Evolutionary conservation across 306 rosid genomes (phyloP).

Genomic region (Vachellia collinsii): DNA sequence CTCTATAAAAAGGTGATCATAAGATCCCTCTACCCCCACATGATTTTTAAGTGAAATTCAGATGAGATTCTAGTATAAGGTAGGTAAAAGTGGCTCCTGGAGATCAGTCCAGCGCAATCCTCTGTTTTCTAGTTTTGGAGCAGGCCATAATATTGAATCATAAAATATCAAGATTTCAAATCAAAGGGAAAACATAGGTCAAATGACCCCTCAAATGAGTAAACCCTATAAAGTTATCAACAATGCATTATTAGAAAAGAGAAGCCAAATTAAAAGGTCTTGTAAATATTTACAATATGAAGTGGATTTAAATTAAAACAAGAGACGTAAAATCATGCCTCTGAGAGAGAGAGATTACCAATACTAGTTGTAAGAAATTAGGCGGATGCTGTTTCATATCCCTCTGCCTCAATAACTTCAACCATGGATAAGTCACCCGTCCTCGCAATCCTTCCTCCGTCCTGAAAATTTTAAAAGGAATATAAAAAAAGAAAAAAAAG

Average conservation of each 20-base stretch:
- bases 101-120: neutral
- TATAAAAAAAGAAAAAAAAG: neutral
- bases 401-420: constrained; percentile 73
- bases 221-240: neutral
- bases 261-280: neutral
- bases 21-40: neutral
- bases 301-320: constrained; percentile 32
- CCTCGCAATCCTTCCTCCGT: constrained; percentile 76
- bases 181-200: constrained; percentile 6
- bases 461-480: constrained; percentile 45
- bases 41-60: neutral
- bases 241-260: constrained; percentile 21
- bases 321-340: constrained; percentile 5
- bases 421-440: constrained; percentile 83
- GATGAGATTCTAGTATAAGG: neutral
- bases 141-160: constrained; percentile 23
- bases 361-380: constrained; percentile 40
- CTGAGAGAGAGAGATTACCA: constrained; percentile 39
- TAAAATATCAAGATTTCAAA: constrained; percentile 26
- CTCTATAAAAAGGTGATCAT: neutral
- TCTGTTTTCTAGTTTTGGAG: constrained; percentile 24
- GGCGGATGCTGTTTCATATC: constrained; percentile 68
- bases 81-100: neutral
- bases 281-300: constrained; percentile 23
- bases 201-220: neutral